A percentile compares a stretch with the other conserved stretches of the same genome.
These are phyloP conservation scores for Phytophthora multivora DNA, from an alignment of 352 stramenopile species.

Conservation along the genomic window DNA sequence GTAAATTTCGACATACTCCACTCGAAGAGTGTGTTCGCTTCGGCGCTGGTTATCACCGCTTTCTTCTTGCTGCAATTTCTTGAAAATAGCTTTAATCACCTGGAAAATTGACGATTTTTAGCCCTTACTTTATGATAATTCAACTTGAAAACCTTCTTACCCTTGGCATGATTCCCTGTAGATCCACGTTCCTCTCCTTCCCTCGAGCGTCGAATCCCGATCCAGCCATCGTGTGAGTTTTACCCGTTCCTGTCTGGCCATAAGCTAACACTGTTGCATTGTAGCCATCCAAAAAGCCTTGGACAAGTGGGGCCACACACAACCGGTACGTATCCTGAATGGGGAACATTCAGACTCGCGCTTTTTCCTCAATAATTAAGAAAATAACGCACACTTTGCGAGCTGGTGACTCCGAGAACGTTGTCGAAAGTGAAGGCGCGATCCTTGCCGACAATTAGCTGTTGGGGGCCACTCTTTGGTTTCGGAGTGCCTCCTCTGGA, in stretches of 20 bases:
- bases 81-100: slow-evolving; percentile 79
- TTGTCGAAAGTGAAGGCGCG: slow-evolving; percentile 91
- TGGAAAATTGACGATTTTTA: slow-evolving; percentile 12
- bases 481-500: slow-evolving; percentile 7
- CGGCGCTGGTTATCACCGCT: slow-evolving; percentile 32
- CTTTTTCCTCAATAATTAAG: neutral
- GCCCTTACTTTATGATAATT: neutral
- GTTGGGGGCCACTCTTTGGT: slow-evolving; percentile 38
- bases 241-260: slow-evolving; percentile 90
- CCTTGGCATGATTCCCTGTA: slow-evolving; percentile 87
- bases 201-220: slow-evolving; percentile 49
- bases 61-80: slow-evolving; percentile 54
- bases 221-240: slow-evolving; percentile 96
- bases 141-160: slow-evolving; percentile 34
- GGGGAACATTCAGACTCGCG: neutral
- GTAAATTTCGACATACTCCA: slow-evolving; percentile 99
- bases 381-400: slow-evolving; percentile 52
- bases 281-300: slow-evolving; percentile 84
- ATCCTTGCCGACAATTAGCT: slow-evolving; percentile 85
- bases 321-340: slow-evolving; percentile 67
- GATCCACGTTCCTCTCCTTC: slow-evolving; percentile 61
- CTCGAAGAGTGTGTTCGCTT: slow-evolving; percentile 86
- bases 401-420: slow-evolving; percentile 75
- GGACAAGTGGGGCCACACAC: slow-evolving; percentile 71
- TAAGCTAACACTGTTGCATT: slow-evolving; percentile 88